phyloP scores from a whole-genome alignment of 768 basidiomycete genomes.

The Xerocomus spinulosus region DNA sequence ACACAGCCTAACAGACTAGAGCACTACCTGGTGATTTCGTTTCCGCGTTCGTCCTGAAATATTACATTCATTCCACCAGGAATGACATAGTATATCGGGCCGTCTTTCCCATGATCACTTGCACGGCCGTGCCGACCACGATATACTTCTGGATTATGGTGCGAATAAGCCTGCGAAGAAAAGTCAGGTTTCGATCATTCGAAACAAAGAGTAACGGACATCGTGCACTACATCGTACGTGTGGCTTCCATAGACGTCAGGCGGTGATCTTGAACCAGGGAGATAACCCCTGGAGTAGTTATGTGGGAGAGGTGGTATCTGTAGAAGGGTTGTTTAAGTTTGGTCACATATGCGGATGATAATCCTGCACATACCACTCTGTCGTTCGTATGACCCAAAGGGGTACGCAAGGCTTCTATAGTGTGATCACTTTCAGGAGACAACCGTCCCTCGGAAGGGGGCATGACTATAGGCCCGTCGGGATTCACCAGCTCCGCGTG shows the following conservation, averaged over 20 bases:
- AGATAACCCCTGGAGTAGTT: conserved; percentile 15
- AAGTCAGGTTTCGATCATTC: conserved; percentile 5
- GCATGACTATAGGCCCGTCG: conserved; percentile 23
- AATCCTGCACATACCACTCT: conserved; percentile 22
- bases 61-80: conserved; percentile 62
- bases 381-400: conserved; percentile 20
- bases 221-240: conserved; percentile 18
- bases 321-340: not conserved
- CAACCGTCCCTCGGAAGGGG: conserved; percentile 15
- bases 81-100: conserved; percentile 54
- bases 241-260: conserved; percentile 27
- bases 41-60: conserved; percentile 62
- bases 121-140: conserved; percentile 20
- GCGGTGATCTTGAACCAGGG: conserved; percentile 22
- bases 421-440: conserved; percentile 30
- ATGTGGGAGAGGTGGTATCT: conserved; percentile 31
- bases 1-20: not conserved
- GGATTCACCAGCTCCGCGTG: conserved; percentile 13
- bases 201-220: conserved; percentile 1
- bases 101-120: conserved; percentile 17
- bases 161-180: conserved; percentile 20
- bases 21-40: conserved; percentile 56
- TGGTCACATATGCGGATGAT: not conserved
- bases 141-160: conserved; percentile 21
- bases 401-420: conserved; percentile 25